A percentile compares a stretch with the other conserved stretches of the same genome.
Conservation (phyloP, 129 eudicot genomes). For the Centrapalus pauciflorus region DNA sequence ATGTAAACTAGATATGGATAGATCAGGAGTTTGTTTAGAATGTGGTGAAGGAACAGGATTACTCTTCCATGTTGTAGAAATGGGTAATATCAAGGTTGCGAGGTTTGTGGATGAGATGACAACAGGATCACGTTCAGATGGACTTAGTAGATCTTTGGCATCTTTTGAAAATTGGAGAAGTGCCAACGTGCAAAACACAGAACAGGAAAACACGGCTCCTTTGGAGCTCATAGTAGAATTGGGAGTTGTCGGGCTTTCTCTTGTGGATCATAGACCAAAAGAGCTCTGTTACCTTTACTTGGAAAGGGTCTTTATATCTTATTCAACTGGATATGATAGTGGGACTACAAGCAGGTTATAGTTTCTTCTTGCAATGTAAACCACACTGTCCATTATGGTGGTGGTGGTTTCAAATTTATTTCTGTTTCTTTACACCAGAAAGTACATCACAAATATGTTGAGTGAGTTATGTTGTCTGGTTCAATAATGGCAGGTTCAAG, state of each 20-base stretch:
- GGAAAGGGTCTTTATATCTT: constrained; percentile 71
- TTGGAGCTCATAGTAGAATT: constrained; percentile 75
- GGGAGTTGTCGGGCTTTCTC: constrained; percentile 86
- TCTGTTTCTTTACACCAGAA: not conserved
- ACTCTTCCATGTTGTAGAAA: constrained; percentile 57
- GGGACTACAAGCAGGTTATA: constrained; percentile 88
- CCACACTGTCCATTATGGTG: not conserved
- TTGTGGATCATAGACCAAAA: constrained; percentile 92
- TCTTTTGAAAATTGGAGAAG: constrained; percentile 46
- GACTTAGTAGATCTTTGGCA: constrained; percentile 33
- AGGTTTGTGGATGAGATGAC: constrained; percentile 51
- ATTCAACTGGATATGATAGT: constrained; percentile 86
- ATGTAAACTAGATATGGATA: constrained; percentile 56
- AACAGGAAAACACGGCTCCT: constrained; percentile 52
- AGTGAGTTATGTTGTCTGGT: not conserved
- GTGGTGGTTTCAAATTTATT: not conserved
- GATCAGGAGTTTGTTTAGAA: constrained; percentile 40
- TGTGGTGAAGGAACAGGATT: constrained; percentile 43
- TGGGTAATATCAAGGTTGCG: constrained; percentile 65
- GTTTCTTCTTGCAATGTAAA: not conserved
- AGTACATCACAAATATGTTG: not conserved
- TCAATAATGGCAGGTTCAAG: constrained; percentile 65
- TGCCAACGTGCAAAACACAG: constrained; percentile 35
- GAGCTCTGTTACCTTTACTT: constrained; percentile 82
- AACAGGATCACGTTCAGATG: constrained; percentile 27